Conservation (phyloP, 192 early-diverging fungal species). For the Haplosporangium gracile region DNA sequence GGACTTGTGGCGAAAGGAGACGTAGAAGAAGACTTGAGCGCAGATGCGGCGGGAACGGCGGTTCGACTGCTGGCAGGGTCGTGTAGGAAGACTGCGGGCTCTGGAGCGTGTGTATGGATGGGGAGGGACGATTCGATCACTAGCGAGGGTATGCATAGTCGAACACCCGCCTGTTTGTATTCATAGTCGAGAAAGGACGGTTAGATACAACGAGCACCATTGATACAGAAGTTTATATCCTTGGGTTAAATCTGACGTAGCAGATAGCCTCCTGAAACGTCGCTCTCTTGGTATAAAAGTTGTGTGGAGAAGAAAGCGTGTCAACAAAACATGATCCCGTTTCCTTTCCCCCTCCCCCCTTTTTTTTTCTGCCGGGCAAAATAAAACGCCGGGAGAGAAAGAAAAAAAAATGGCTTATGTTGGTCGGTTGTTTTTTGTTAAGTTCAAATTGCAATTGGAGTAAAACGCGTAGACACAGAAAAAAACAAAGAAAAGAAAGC, state of each 20-base stretch:
- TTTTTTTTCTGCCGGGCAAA: neutral
- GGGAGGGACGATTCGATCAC: conserved; percentile 33
- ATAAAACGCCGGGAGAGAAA: neutral
- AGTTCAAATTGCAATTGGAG: neutral
- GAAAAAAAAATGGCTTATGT: neutral
- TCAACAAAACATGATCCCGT: neutral
- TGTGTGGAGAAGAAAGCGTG: neutral
- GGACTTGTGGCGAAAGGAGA: neutral
- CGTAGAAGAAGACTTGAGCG: conserved; percentile 15
- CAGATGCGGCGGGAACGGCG: conserved; percentile 4
- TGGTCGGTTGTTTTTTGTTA: neutral
- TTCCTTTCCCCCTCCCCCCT: neutral
- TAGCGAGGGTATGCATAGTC: conserved; percentile 24
- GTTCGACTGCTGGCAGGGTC: conserved; percentile 17
- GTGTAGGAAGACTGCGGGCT: conserved; percentile 32
- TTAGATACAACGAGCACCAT: neutral
- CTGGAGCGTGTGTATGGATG: conserved; percentile 38
- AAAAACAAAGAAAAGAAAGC: neutral
- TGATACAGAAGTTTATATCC: too few relatives aligned
- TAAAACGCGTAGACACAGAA: neutral
- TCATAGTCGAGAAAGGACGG: neutral
- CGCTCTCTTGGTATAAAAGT: neutral
- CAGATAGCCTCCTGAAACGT: too few relatives aligned
- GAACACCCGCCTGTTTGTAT: conserved; percentile 8
- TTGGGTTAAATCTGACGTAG: too few relatives aligned